Evolutionary conservation across 2,329 filamentous ascomycete genomes (phyloP), one percentile per base, ranked within the genome.

Genomic region (Paecilomyces formosus): DNA sequence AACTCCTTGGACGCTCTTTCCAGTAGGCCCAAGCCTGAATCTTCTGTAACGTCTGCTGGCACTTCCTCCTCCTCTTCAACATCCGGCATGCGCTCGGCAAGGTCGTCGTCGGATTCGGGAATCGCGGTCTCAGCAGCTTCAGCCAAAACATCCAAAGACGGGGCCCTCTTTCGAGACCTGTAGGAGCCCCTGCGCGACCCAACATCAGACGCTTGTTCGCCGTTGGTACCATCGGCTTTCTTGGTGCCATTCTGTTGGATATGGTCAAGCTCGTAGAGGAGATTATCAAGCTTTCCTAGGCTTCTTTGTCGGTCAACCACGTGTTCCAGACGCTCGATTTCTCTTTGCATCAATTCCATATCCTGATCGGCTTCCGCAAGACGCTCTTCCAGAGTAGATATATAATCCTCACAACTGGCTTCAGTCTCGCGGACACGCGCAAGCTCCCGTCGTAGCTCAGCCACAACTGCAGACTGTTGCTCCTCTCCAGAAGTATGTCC

Each of bases 301-400:
- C 92, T 97, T 60, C 94, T 85, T 74, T 99, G 94, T 54, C 95
- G 89, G 74, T 97, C 93, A 55, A 99, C 86, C 7, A 99, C 91
- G 73, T 96, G 90, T 74, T 97, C 94, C 12, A 99, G 81, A 33
- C 93, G 86, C 68, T 97, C 90, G 62, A 99, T 90, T 70, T 99
- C 94, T 35, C 93, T 90, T 72, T 96, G 92, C 93, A 99, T 97
- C 61, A 97, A 79, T 72, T 97, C 94, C 63, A 90, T 86, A 70
- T 99, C 94, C 73, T 97, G 93, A 68, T 99, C 94, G 2, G 93
- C 88, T 74, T 99, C 94, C 0, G 94, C 94, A 8, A 99, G 83
- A 22, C 93, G 88, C 76, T 97, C 94, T 72, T 99, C 94, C 11
- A 99, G 79, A 0, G 92, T 97, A 0, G 93, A 96, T 56, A 99